Percentiles rank a stretch among this genome's conserved stretches.
Conservation (phyloP, 148 eudicot species). For the Rhododendron henanense region DNA sequence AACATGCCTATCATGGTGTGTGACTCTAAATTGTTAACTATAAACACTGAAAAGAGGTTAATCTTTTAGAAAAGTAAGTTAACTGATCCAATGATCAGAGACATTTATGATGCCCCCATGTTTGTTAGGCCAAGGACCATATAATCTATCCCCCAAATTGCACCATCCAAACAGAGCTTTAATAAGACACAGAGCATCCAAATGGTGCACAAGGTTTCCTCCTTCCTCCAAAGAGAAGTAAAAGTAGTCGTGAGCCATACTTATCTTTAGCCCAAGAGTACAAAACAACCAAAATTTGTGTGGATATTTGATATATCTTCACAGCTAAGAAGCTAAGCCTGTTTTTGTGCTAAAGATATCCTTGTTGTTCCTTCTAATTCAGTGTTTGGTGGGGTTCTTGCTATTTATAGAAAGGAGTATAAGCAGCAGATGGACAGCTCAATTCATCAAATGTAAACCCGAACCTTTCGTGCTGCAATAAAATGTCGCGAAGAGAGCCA, state of each 20-base stretch:
- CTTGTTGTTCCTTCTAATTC: neutral
- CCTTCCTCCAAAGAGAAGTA: neutral
- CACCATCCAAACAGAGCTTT: neutral
- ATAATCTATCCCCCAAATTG: neutral
- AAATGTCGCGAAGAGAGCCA: slow-evolving; percentile 14
- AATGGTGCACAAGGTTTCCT: neutral
- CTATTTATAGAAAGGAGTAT: slow-evolving; percentile 11
- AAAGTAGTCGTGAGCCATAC: slow-evolving; percentile 2
- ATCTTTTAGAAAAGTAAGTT: neutral
- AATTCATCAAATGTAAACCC: neutral
- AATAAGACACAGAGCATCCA: neutral
- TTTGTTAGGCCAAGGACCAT: neutral
- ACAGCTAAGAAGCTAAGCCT: slow-evolving; percentile 23
- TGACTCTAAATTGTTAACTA: neutral
- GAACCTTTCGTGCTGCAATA: neutral
- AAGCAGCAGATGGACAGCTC: neutral
- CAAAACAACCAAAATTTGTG: slow-evolving; percentile 14
- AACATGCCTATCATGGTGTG: neutral
- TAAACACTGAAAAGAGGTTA: neutral
- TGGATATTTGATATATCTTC: slow-evolving; percentile 21
- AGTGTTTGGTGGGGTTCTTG: neutral
- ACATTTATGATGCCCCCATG: neutral
- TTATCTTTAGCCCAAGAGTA: slow-evolving; percentile 2
- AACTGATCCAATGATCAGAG: neutral
- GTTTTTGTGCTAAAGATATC: neutral